A percentile compares a stretch with the other conserved stretches of the same genome.
These are phyloP conservation scores for Rhodotorula diobovata DNA, from an alignment of 768 basidiomycete genomes.

Conservation along the genomic window DNA sequence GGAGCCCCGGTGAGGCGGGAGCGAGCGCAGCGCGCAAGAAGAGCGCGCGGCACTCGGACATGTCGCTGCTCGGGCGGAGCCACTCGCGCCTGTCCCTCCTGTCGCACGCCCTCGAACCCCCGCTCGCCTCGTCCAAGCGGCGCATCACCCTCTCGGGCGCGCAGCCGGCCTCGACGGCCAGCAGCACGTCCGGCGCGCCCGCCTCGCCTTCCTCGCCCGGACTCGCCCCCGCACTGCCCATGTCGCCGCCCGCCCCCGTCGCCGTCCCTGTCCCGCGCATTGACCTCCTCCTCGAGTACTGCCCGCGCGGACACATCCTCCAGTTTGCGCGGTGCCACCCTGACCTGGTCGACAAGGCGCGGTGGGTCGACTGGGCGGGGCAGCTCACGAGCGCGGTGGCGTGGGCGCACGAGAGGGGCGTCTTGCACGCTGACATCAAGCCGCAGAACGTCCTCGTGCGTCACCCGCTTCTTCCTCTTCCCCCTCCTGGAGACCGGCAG, in stretches of 20 bases:
- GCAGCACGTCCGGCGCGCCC: neutral
- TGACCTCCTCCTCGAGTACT: slow-evolving; percentile 41
- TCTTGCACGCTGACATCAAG: slow-evolving; percentile 53
- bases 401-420: slow-evolving; percentile 48
- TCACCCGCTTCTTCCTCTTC: neutral
- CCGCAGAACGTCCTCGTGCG: slow-evolving; percentile 47
- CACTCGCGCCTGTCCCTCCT: slow-evolving; percentile 1
- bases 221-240: neutral
- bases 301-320: slow-evolving; percentile 37
- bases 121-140: neutral
- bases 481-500: too few relatives aligned
- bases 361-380: slow-evolving; percentile 45
- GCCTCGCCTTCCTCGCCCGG: neutral
- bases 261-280: slow-evolving; percentile 14
- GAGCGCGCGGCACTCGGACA: slow-evolving; percentile 4
- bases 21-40: neutral
- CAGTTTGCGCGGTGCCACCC: slow-evolving; percentile 36
- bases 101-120: slow-evolving; percentile 7
- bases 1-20: too few relatives aligned
- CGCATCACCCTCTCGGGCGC: slow-evolving; percentile 1
- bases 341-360: slow-evolving; percentile 22
- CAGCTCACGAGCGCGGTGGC: slow-evolving; percentile 46
- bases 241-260: neutral
- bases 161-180: neutral
- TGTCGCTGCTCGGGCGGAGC: neutral